These are phyloP conservation scores for Phylloporus rhodoxanthus DNA, from an alignment of 768 basidiomycete genomes.

Conservation along the genomic window DNA sequence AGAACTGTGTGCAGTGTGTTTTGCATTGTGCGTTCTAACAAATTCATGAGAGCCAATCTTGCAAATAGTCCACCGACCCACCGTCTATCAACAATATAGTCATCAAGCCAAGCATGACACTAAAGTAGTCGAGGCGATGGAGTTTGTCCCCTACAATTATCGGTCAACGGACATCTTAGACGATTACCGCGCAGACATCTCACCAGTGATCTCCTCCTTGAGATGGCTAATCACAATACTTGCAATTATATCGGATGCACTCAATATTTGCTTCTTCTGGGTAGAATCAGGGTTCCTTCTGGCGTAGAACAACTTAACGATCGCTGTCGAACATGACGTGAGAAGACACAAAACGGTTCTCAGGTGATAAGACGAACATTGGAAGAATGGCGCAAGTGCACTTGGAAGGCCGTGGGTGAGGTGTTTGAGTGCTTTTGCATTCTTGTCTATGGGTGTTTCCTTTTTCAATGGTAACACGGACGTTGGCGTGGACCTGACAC, in stretches of 20 bases:
- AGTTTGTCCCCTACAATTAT: constrained; percentile 35
- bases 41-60: background rate
- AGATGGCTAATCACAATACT: constrained; percentile 70
- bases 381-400: constrained; percentile 76
- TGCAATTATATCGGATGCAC: constrained; percentile 66
- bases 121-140: constrained; percentile 44
- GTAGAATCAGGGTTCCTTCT: constrained; percentile 67
- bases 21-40: constrained; percentile 66
- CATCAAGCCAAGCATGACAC: constrained; percentile 48
- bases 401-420: constrained; percentile 73
- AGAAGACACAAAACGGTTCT: constrained; percentile 3
- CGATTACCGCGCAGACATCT: constrained; percentile 23
- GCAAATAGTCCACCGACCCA: constrained; percentile 20
- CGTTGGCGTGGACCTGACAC: constrained; percentile 14
- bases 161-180: constrained; percentile 7
- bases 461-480: constrained; percentile 32
- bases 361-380: constrained; percentile 47
- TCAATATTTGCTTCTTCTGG: constrained; percentile 73
- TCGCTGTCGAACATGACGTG: constrained; percentile 42
- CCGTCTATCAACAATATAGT: constrained; percentile 55
- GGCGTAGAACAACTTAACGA: constrained; percentile 81
- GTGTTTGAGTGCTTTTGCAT: constrained; percentile 73
- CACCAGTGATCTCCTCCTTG: constrained; percentile 47
- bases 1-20: constrained; percentile 79
- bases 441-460: constrained; percentile 50